A percentile compares a stretch with the other conserved stretches of the same genome.
Evolutionary conservation across 495 filamentous ascomycete species (phyloP).

Genomic region (Saxophila tyrrhenica): DNA sequence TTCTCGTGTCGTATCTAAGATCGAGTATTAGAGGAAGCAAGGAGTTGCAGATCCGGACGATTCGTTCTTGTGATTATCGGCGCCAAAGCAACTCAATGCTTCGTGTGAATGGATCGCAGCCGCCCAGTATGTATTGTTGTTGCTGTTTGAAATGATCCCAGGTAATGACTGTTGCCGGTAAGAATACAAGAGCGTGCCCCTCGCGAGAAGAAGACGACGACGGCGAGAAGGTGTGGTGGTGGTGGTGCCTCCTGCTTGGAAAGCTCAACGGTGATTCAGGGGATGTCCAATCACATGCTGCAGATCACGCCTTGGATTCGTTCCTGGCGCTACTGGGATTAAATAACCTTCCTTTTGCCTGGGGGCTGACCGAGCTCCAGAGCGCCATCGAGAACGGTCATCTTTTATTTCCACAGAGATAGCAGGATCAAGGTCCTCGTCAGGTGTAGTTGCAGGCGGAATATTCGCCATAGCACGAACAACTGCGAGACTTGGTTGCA

Average conservation of each 20-base stretch:
- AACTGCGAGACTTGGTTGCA: too few species aligned
- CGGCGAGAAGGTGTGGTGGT: not conserved
- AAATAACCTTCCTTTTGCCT: too few species aligned
- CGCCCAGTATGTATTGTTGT: not conserved
- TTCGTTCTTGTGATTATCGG: not conserved
- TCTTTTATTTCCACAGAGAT: not conserved
- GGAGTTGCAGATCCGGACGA: not conserved
- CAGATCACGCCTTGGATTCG: not conserved
- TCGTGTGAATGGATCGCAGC: not conserved
- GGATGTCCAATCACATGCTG: not conserved
- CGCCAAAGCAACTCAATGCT: not conserved
- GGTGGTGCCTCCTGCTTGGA: not conserved
- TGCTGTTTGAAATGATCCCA: not conserved
- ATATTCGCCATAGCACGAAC: too few species aligned
- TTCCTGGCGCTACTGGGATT: not conserved
- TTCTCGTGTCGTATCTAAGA: not conserved
- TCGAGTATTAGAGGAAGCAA: not conserved
- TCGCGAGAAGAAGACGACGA: not conserved
- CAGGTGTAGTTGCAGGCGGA: not conserved
- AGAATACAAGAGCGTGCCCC: not conserved
- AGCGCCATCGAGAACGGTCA: not conserved
- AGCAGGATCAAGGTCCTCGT: not conserved
- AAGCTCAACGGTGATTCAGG: not conserved
- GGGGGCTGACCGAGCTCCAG: too few species aligned
- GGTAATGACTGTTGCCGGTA: not conserved